phyloP scores from a whole-genome alignment of 371 early-diverging fungal genomes.

The Smittium culicis region DNA sequence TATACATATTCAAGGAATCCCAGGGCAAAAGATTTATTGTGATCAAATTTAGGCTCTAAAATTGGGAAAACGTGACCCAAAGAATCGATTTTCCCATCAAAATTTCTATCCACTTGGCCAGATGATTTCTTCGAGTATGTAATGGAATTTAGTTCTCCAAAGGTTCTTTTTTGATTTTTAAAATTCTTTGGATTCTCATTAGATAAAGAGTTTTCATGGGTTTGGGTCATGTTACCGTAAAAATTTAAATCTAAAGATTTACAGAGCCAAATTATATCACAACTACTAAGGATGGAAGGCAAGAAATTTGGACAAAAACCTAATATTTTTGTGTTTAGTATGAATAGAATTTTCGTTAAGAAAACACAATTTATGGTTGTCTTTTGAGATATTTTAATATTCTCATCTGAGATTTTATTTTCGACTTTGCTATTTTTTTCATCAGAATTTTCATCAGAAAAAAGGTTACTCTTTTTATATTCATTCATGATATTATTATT shows the following conservation, averaged over 20 bases:
- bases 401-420: neutral
- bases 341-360: neutral
- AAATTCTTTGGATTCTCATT: neutral
- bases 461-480: neutral
- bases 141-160: neutral
- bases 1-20: conserved; percentile 5
- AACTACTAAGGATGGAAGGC: neutral
- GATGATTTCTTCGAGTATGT: neutral
- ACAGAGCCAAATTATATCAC: neutral
- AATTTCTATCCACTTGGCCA: neutral
- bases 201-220: neutral
- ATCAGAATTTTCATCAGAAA: neutral
- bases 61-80: neutral
- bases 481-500: neutral
- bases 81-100: neutral
- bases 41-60: neutral
- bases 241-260: neutral
- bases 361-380: neutral
- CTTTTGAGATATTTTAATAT: neutral
- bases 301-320: neutral
- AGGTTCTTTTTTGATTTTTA: neutral
- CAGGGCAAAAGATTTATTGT: neutral
- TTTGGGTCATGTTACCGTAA: neutral
- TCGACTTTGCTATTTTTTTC: neutral
- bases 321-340: neutral